These are phyloP conservation scores for Rubroboletus pulcherrimus DNA, from an alignment of 768 basidiomycete genomes.

Conservation along the genomic window DNA sequence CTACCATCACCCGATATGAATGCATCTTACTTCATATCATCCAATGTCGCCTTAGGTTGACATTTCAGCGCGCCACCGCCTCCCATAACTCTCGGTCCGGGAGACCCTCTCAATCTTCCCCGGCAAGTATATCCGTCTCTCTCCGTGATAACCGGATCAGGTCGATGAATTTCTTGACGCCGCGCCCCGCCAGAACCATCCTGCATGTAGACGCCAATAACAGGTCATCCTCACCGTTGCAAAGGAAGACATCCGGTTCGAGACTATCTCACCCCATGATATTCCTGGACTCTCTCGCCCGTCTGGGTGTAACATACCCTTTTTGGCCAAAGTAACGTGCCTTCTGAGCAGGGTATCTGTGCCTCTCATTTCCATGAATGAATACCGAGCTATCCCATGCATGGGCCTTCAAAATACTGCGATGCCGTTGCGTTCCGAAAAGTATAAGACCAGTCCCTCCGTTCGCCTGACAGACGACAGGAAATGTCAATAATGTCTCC, in stretches of 20 bases:
- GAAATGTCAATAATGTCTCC: slow-evolving; percentile 6
- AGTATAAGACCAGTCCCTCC: slow-evolving; percentile 15
- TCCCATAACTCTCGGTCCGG: background rate
- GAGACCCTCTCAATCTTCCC: background rate
- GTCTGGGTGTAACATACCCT: background rate
- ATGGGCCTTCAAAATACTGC: background rate
- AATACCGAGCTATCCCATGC: slow-evolving; percentile 6
- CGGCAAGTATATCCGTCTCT: background rate
- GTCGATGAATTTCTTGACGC: background rate
- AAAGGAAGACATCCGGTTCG: background rate
- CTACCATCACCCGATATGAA: background rate
- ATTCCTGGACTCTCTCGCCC: background rate
- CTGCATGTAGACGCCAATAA: background rate
- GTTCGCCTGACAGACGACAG: background rate
- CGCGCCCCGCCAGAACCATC: background rate
- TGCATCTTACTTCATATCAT: background rate
- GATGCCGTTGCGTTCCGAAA: background rate
- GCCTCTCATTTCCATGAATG: slow-evolving; percentile 9
- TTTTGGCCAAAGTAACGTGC: background rate
- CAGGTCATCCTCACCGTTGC: background rate
- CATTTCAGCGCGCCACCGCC: background rate
- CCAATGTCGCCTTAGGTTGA: no score
- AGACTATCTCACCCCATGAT: background rate
- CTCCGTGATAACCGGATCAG: slow-evolving; percentile 11
- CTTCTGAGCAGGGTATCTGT: slow-evolving; percentile 2